phyloP scores from a whole-genome alignment of 805 yeast genomes.

The Saturnispora gosingensis region DNA sequence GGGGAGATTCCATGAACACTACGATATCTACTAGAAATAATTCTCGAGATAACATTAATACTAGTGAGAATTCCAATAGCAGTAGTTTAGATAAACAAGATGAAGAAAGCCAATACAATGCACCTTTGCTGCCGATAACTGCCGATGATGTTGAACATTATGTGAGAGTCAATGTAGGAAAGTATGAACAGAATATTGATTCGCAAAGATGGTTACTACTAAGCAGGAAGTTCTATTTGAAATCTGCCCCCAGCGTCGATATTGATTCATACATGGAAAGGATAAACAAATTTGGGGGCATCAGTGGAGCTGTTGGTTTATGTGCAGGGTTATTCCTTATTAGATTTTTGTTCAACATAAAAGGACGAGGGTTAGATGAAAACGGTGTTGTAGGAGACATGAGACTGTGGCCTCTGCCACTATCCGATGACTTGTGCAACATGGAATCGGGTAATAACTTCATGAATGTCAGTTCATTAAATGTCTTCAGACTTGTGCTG shows the following conservation, averaged over 20 bases:
- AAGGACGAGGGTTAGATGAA: constrained; percentile 8
- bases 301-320: constrained; percentile 26
- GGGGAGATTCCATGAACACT: neutral
- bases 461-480: constrained; percentile 28
- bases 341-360: constrained; percentile 23
- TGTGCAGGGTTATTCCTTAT: constrained; percentile 27
- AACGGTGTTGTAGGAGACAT: constrained; percentile 1
- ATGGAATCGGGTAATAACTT: constrained; percentile 10
- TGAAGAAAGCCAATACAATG: neutral
- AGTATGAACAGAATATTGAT: constrained; percentile 10
- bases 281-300: constrained; percentile 22
- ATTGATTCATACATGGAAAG: constrained; percentile 25
- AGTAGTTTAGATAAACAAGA: neutral
- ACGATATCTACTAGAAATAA: neutral
- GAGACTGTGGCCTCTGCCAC: constrained; percentile 5
- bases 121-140: neutral
- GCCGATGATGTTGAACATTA: constrained; percentile 8
- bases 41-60: neutral
- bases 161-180: constrained; percentile 8
- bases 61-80: neutral
- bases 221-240: constrained; percentile 24
- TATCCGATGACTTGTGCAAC: neutral
- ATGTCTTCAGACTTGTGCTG: constrained; percentile 32
- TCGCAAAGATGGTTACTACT: constrained; percentile 11
- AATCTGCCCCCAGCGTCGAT: constrained; percentile 24